Percentiles rank a stretch among this genome's conserved stretches.
Evolutionary conservation across 1,284 basidiomycete genomes (phyloP).

Genomic region (Boletus calvinii): DNA sequence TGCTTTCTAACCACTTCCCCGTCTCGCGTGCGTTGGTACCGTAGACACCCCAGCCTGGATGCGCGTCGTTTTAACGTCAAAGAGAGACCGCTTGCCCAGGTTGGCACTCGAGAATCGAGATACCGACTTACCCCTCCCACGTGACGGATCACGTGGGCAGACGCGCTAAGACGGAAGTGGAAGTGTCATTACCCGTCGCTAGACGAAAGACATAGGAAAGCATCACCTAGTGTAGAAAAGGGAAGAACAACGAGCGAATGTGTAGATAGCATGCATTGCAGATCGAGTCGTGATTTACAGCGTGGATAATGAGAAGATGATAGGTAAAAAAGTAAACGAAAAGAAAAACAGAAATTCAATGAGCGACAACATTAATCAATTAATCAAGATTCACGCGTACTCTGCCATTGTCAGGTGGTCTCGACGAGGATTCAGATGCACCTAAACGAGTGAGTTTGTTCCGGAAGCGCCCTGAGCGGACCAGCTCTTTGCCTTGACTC

Average conservation of each 20-base stretch:
- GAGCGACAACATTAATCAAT: constrained; percentile 29
- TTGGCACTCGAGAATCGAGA: constrained; percentile 7
- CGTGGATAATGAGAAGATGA: constrained; percentile 23
- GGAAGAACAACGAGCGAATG: not conserved
- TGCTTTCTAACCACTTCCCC: not conserved
- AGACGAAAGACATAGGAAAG: constrained; percentile 3
- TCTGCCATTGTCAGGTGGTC: constrained; percentile 36
- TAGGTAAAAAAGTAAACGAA: not conserved
- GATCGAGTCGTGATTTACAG: constrained; percentile 29
- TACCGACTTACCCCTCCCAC: constrained; percentile 16
- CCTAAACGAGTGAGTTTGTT: constrained; percentile 31
- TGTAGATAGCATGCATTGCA: constrained; percentile 28
- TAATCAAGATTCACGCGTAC: constrained; percentile 37
- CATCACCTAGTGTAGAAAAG: constrained; percentile 8
- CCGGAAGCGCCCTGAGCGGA: constrained; percentile 31
- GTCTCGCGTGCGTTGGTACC: not conserved
- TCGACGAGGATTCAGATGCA: constrained; percentile 30
- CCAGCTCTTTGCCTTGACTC: constrained; percentile 23
- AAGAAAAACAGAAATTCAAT: constrained; percentile 16
- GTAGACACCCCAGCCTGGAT: not conserved
- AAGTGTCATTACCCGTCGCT: constrained; percentile 7
- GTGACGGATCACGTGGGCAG: constrained; percentile 31
- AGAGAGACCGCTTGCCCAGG: constrained; percentile 8
- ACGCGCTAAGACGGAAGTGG: not conserved
- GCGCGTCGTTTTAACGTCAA: constrained; percentile 3